A percentile compares a stretch with the other conserved stretches of the same genome.
These are phyloP conservation scores for Neohortaea acidophila DNA, from an alignment of 495 filamentous ascomycete species.

Conservation along the genomic window DNA sequence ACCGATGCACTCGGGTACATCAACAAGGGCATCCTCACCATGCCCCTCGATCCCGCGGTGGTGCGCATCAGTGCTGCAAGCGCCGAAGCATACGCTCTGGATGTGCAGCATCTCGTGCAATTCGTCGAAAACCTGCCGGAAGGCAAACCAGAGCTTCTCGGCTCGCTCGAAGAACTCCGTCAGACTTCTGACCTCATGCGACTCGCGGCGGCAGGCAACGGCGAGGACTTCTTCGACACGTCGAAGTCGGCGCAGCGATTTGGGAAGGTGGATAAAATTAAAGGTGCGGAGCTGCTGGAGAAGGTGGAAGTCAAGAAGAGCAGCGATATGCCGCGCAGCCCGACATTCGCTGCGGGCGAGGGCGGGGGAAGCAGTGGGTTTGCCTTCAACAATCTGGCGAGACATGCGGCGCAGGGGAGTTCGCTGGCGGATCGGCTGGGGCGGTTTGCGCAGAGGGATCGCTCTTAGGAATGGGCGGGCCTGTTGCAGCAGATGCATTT, in stretches of 20 bases:
- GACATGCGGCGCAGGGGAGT: too few relatives aligned
- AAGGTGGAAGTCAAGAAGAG: too few relatives aligned
- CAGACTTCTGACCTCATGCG: constrained; percentile 82
- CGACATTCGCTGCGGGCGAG: too few relatives aligned
- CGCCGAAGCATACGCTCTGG: constrained; percentile 60
- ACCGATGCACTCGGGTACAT: constrained; percentile 91
- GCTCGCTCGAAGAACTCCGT: constrained; percentile 80
- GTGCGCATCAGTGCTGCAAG: constrained; percentile 77
- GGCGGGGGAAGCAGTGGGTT: too few relatives aligned
- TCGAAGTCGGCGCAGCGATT: constrained; percentile 80
- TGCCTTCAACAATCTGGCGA: too few relatives aligned
- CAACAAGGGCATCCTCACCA: constrained; percentile 60
- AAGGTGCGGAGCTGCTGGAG: constrained; percentile 71
- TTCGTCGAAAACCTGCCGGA: constrained; percentile 61
- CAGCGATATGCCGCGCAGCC: too few relatives aligned
- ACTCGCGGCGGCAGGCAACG: constrained; percentile 47
- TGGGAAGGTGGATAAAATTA: constrained; percentile 74
- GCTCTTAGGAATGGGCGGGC: too few relatives aligned
- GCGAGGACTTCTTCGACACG: constrained; percentile 89
- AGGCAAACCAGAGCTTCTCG: constrained; percentile 58
- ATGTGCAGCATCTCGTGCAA: constrained; percentile 63
- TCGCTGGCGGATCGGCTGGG: too few relatives aligned
- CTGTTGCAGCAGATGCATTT: too few relatives aligned
- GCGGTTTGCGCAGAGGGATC: too few relatives aligned
- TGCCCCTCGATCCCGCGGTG: constrained; percentile 56